Base-by-base conservation (phyloP, 179 eudicot species). In the Corrigiola litoralis region DNA sequence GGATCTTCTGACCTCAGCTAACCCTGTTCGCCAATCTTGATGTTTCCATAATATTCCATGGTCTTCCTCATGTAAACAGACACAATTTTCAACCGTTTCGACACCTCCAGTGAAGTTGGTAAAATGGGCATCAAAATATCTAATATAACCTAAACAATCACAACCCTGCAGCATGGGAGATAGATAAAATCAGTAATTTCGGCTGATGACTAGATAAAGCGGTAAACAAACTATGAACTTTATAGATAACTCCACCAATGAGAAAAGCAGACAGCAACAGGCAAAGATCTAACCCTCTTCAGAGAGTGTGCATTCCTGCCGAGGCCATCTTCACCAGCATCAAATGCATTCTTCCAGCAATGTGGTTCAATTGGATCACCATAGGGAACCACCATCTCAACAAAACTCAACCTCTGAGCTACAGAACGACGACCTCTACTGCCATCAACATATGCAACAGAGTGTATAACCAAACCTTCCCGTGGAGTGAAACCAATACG, bases 11-110 rank as follows among this genome's bases (percentile, higher is more conserved):
- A 91, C 99, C 74, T 94, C 99, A 14, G 99, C 97, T 50, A 86
- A 81, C 60, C 96, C 97, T 47, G 99, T 84, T 81, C 99, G 85
- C 99, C 97, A 94, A 65, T 94, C 99, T 77, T 94, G 99, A 79
- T 94, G 99, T 78, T 94, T 94, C 99, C 99, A 94, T 18, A 94
- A 80, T 58, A 94, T 86, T 60, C 99, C 99, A 74, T 85, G 84
- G 74, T 94, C 99, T 77, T 94, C 99, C 73, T 94, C 99, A 21
- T 91, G 99, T 82, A 94, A 61, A 64, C 99, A 94, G 48, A 94
- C 97, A 75, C 95, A 88, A 61, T 94, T 94, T 76, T 94, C 96
- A 71, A 80, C 88, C 7, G 97, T 90, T 77, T 94, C 96, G 58
- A 94, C 95, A 29, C 96, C 99, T 67, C 97, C 97, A 21, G 92